phyloP scores from a whole-genome alignment of 2,329 filamentous ascomycete genomes.

The Byssochlamys sp. region DNA sequence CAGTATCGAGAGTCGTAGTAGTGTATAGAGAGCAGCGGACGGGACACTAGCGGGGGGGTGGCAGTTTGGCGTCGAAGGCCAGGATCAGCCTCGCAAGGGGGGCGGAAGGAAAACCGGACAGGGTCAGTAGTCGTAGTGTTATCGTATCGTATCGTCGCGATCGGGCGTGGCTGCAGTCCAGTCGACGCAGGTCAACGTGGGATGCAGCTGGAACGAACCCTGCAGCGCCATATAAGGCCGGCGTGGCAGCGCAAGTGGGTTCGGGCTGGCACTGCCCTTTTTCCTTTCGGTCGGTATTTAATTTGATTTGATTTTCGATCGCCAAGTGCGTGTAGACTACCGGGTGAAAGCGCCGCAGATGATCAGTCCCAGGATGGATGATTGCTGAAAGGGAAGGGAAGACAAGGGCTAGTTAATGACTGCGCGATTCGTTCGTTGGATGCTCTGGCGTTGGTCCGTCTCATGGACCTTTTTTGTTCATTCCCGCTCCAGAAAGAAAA shows the following conservation, averaged over 20 bases:
- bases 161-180: constrained; percentile 6
- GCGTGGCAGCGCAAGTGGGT: constrained; percentile 10
- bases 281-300: background rate
- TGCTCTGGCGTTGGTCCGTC: background rate
- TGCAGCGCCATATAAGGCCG: constrained; percentile 11
- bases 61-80: background rate
- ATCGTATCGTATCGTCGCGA: constrained; percentile 9
- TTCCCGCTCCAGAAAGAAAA: no score
- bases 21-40: background rate
- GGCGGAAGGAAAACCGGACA: background rate
- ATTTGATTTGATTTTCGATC: background rate
- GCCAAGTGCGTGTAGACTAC: background rate
- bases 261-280: background rate
- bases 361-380: background rate
- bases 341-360: background rate
- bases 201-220: constrained; percentile 6
- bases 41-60: background rate
- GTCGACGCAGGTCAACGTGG: constrained; percentile 23
- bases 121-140: background rate
- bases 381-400: constrained; percentile 1
- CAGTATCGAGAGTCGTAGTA: background rate
- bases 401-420: constrained; percentile 1
- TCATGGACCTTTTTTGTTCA: background rate
- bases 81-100: background rate
- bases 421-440: constrained; percentile 2